phyloP scores from a whole-genome alignment of 768 basidiomycete genomes.

The Gymnopilus junonius region DNA sequence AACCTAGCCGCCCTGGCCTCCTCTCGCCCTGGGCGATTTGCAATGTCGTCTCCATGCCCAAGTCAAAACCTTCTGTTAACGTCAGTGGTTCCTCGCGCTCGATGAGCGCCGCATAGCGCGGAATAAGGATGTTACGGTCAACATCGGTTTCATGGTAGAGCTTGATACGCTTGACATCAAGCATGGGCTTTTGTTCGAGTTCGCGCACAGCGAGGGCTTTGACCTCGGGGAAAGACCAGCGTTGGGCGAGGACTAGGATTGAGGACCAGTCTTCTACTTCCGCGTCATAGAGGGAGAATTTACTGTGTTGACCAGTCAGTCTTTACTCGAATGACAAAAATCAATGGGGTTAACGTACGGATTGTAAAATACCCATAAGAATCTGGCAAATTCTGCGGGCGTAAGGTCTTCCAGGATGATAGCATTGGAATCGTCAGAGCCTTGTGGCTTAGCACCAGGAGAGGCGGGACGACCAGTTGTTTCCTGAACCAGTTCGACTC shows the following conservation, averaged over 20 bases:
- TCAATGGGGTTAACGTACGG: constrained; percentile 37
- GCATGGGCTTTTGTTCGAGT: constrained; percentile 47
- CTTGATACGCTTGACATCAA: constrained; percentile 56
- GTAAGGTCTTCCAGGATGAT: constrained; percentile 44
- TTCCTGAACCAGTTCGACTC: constrained; percentile 55
- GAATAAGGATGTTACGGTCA: constrained; percentile 50
- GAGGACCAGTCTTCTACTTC: constrained; percentile 53
- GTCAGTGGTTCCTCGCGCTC: constrained; percentile 53
- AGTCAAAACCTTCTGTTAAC: constrained; percentile 53
- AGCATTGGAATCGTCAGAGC: constrained; percentile 43
- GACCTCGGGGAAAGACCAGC: constrained; percentile 60
- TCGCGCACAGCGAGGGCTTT: constrained; percentile 58
- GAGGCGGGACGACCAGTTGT: constrained; percentile 32
- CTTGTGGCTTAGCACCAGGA: constrained; percentile 35
- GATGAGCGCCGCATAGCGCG: constrained; percentile 56
- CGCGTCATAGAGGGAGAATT: constrained; percentile 59
- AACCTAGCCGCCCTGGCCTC: constrained; percentile 37
- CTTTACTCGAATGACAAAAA: background rate
- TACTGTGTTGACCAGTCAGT: constrained; percentile 35
- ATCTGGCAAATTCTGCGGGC: constrained; percentile 43
- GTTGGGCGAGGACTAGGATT: constrained; percentile 55
- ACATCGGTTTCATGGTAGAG: constrained; percentile 59
- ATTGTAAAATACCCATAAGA: constrained; percentile 64
- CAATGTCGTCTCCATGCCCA: constrained; percentile 63
- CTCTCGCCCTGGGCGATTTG: constrained; percentile 60